Evolutionary conservation across 148 eudicot species (phyloP).

Genomic region (Talinum fruticosum): DNA sequence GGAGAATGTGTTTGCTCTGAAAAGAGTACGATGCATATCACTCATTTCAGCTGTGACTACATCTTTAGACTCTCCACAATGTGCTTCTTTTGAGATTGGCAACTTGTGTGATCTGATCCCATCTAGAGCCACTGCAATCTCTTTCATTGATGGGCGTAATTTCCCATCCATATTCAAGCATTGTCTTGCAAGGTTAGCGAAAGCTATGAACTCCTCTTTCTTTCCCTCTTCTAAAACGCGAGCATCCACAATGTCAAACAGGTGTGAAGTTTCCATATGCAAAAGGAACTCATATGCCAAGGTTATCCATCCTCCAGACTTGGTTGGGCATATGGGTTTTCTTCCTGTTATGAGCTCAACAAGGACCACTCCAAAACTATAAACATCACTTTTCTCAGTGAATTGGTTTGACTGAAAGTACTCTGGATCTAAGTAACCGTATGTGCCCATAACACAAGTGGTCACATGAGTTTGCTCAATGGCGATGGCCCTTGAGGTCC

Average conservation of each 20-base stretch:
- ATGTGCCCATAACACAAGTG: too few relatives aligned
- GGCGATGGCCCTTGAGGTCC: conserved; percentile 25
- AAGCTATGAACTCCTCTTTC: too few relatives aligned
- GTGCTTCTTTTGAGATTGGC: neutral
- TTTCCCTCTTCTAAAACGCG: conserved; percentile 20
- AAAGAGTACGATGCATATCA: neutral
- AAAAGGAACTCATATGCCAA: conserved; percentile 25
- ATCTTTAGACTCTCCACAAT: neutral
- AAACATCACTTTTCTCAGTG: too few relatives aligned
- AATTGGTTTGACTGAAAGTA: too few relatives aligned
- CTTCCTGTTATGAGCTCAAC: conserved; percentile 32
- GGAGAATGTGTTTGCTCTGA: neutral
- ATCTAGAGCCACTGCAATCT: conserved; percentile 15
- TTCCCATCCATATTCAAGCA: conserved; percentile 27
- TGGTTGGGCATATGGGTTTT: conserved; percentile 21
- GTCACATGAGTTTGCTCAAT: conserved; percentile 37
- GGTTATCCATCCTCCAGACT: conserved; percentile 26
- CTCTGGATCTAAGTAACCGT: too few relatives aligned
- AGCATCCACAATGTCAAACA: conserved; percentile 19
- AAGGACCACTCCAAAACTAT: conserved; percentile 13
- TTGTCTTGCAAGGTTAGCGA: too few relatives aligned
- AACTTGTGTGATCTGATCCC: conserved; percentile 20
- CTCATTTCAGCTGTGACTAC: neutral
- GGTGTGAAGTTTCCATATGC: conserved; percentile 19
- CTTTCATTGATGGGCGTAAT: conserved; percentile 28